These are phyloP conservation scores for Penicillium soppii DNA, from an alignment of 495 filamentous ascomycete genomes.

Conservation along the genomic window DNA sequence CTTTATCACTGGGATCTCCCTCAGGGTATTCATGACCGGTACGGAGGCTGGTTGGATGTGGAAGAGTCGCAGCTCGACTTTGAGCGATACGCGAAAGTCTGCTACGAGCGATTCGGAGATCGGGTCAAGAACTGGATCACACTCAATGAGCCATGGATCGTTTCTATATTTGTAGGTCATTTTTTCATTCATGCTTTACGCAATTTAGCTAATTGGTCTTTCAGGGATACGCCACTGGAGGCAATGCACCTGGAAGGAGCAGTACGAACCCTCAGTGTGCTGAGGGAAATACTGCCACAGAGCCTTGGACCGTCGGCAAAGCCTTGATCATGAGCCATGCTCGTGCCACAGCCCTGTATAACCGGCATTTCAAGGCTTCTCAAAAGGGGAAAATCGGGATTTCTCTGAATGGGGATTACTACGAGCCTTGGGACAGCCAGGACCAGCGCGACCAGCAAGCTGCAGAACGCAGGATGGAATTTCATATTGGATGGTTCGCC, in stretches of 20 bases:
- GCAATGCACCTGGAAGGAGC: slow-evolving; percentile 17
- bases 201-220: not conserved
- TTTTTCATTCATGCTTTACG: not conserved
- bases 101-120: slow-evolving; percentile 35
- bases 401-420: slow-evolving; percentile 49
- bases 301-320: slow-evolving; percentile 46
- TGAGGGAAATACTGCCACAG: slow-evolving; percentile 21
- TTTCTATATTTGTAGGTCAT: slow-evolving; percentile 31
- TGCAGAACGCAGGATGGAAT: slow-evolving; percentile 41
- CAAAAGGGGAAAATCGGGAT: slow-evolving; percentile 26
- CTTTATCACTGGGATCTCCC: slow-evolving; percentile 51
- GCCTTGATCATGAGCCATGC: slow-evolving; percentile 40
- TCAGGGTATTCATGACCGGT: slow-evolving; percentile 40
- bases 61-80: slow-evolving; percentile 41
- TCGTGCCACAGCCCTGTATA: slow-evolving; percentile 36
- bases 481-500: slow-evolving; percentile 52
- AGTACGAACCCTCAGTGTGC: slow-evolving; percentile 26
- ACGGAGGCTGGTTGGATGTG: slow-evolving; percentile 40
- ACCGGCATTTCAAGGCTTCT: slow-evolving; percentile 28
- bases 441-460: slow-evolving; percentile 35
- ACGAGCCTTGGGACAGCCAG: slow-evolving; percentile 41
- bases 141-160: slow-evolving; percentile 48
- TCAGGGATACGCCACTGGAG: slow-evolving; percentile 14
- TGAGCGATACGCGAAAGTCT: slow-evolving; percentile 39
- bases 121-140: slow-evolving; percentile 51